phyloP scores from a whole-genome alignment of 2,329 filamentous ascomycete species.

The Fusarium buharicum region DNA sequence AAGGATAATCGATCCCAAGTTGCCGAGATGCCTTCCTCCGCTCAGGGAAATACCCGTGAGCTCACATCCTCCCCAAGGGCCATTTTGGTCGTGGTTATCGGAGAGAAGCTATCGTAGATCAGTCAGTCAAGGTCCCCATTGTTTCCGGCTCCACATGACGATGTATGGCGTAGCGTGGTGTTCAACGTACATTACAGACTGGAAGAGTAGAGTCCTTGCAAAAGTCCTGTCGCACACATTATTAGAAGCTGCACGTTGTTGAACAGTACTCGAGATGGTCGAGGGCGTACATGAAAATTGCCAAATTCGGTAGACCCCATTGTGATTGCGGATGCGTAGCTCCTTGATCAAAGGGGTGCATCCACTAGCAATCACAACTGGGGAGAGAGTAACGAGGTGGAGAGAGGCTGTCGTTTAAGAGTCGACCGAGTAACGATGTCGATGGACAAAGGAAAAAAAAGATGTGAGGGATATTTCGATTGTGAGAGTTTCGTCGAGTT shows the following conservation, averaged over 20 bases:
- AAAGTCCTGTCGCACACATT: constrained; percentile 69
- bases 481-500: constrained; percentile 4
- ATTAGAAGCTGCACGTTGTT: constrained; percentile 29
- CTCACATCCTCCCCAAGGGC: constrained; percentile 75
- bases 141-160: constrained; percentile 33
- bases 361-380: constrained; percentile 45
- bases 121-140: constrained; percentile 36
- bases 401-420: constrained; percentile 12
- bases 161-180: constrained; percentile 15
- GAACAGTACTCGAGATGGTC: constrained; percentile 6
- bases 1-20: constrained; percentile 91
- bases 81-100: constrained; percentile 69
- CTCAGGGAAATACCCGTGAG: constrained; percentile 80
- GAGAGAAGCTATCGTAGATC: constrained; percentile 54
- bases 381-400: constrained; percentile 6
- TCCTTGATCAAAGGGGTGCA: constrained; percentile 41
- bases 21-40: constrained; percentile 74
- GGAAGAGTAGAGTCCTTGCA: constrained; percentile 86
- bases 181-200: constrained; percentile 79
- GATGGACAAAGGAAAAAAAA: constrained; percentile 20
- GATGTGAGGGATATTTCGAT: constrained; percentile 4
- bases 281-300: constrained; percentile 64
- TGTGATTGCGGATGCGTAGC: constrained; percentile 48
- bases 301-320: constrained; percentile 72
- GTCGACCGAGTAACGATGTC: constrained; percentile 20